These are phyloP conservation scores for Obba rivulosa DNA, from an alignment of 768 basidiomycete genomes.

Conservation along the genomic window DNA sequence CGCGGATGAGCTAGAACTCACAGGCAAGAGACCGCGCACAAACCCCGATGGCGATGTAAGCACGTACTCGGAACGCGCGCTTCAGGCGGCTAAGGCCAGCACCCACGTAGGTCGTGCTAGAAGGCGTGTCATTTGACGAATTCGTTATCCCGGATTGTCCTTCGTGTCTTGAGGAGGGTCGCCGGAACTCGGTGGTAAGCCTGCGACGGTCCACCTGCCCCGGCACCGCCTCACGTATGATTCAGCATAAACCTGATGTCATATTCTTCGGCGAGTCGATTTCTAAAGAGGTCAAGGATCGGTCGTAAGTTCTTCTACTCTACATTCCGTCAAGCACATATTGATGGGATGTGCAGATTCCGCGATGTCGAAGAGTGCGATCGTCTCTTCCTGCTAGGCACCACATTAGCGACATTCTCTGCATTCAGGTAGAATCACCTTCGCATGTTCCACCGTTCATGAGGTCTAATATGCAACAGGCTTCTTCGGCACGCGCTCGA, in stretches of 20 bases:
- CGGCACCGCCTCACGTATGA: not conserved
- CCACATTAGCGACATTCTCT: constrained; percentile 90
- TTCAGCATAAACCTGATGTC: constrained; percentile 75
- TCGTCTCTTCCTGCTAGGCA: constrained; percentile 76
- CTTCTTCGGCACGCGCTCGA: constrained; percentile 77
- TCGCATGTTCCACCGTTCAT: not conserved
- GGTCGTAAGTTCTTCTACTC: constrained; percentile 50
- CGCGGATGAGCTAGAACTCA: constrained; percentile 55
- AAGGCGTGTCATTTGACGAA: constrained; percentile 69
- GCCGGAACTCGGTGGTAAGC: constrained; percentile 40
- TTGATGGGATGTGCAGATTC: constrained; percentile 36
- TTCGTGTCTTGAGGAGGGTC: constrained; percentile 54
- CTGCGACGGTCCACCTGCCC: not conserved
- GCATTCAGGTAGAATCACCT: constrained; percentile 62
- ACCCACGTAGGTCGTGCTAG: constrained; percentile 61
- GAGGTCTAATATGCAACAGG: constrained; percentile 30
- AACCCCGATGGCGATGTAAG: constrained; percentile 92
- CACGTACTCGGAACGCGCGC: constrained; percentile 6
- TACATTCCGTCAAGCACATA: not conserved
- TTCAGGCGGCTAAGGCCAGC: not conserved
- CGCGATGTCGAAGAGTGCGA: constrained; percentile 53
- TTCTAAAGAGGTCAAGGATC: constrained; percentile 51
- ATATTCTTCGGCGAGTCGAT: constrained; percentile 93
- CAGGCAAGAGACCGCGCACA: constrained; percentile 59
- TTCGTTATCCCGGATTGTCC: constrained; percentile 80